phyloP scores from a whole-genome alignment of 108 stramenopile genomes.

The Discostella pseudostelligera region DNA sequence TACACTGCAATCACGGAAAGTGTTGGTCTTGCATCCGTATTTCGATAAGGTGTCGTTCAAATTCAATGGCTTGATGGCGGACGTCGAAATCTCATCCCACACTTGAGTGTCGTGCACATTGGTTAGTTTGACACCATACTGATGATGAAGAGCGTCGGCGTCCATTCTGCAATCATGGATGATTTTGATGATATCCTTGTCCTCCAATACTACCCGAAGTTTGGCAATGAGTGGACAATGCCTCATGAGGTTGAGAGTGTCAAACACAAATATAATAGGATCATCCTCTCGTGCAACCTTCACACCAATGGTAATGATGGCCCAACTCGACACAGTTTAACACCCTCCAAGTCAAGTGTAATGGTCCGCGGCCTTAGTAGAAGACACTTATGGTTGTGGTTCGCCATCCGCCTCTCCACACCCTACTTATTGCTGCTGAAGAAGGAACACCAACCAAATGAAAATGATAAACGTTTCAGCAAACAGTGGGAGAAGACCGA shows the following conservation, averaged over 20 bases:
- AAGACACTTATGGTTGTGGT: no score
- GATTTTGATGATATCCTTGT: conserved; percentile 28
- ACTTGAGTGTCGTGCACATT: conserved; percentile 48
- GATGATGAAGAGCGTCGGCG: conserved; percentile 46
- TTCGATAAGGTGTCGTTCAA: conserved; percentile 34
- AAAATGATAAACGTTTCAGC: no score
- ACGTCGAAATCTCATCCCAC: conserved; percentile 19
- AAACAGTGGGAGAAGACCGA: no score
- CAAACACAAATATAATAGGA: not conserved
- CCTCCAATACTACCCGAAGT: conserved; percentile 29
- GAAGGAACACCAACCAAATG: no score
- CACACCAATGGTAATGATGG: conserved; percentile 40
- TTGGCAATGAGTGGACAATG: conserved; percentile 1
- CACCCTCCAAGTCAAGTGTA: conserved; percentile 51
- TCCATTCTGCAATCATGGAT: conserved; percentile 54
- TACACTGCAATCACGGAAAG: conserved; percentile 26
- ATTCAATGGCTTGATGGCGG: conserved; percentile 14
- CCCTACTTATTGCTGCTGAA: no score
- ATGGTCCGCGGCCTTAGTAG: no score
- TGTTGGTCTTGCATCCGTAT: conserved; percentile 27
- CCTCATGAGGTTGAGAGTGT: conserved; percentile 11
- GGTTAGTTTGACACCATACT: conserved; percentile 32
- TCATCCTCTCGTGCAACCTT: not conserved
- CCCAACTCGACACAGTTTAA: conserved; percentile 32
- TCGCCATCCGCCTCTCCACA: no score